Conservation (phyloP, 768 basidiomycete species). For the Boletus bicolor region DNA sequence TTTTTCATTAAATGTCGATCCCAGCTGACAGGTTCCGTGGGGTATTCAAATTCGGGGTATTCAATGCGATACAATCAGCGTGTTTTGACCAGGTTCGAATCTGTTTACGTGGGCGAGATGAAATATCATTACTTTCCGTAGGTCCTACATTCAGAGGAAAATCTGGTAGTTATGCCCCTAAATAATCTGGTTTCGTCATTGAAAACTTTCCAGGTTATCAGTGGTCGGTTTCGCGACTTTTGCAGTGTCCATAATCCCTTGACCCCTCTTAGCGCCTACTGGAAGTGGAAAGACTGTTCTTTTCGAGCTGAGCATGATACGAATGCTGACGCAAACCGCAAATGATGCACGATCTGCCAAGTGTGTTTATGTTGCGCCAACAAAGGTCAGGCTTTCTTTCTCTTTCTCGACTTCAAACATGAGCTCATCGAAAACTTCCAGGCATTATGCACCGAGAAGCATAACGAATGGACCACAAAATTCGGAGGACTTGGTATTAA, state of each 20-base stretch:
- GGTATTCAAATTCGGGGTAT: slow-evolving; percentile 84
- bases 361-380: slow-evolving; percentile 91
- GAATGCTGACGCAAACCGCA: slow-evolving; percentile 51
- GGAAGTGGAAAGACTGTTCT: slow-evolving; percentile 95
- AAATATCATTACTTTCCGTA: slow-evolving; percentile 26
- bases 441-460: slow-evolving; percentile 87
- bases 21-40: slow-evolving; percentile 78
- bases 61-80: slow-evolving; percentile 87
- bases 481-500: slow-evolving; percentile 73
- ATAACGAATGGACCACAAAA: slow-evolving; percentile 79
- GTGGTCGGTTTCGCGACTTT: slow-evolving; percentile 43
- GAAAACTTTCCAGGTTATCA: slow-evolving; percentile 54
- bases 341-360: slow-evolving; percentile 41
- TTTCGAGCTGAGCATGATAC: slow-evolving; percentile 88
- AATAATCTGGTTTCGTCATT: slow-evolving; percentile 3
- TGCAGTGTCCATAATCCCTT: slow-evolving; percentile 1
- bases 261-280: slow-evolving; percentile 68
- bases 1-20: slow-evolving; percentile 7
- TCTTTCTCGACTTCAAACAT: background rate
- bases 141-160: slow-evolving; percentile 59
- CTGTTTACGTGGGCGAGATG: background rate
- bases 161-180: slow-evolving; percentile 47
- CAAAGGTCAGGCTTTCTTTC: slow-evolving; percentile 53
- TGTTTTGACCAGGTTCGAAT: slow-evolving; percentile 68
- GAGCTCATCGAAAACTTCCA: slow-evolving; percentile 28